A percentile compares a stretch with the other conserved stretches of the same genome.
Conservation (phyloP, 1,284 basidiomycete genomes). For the Neonothopanus nambi region DNA sequence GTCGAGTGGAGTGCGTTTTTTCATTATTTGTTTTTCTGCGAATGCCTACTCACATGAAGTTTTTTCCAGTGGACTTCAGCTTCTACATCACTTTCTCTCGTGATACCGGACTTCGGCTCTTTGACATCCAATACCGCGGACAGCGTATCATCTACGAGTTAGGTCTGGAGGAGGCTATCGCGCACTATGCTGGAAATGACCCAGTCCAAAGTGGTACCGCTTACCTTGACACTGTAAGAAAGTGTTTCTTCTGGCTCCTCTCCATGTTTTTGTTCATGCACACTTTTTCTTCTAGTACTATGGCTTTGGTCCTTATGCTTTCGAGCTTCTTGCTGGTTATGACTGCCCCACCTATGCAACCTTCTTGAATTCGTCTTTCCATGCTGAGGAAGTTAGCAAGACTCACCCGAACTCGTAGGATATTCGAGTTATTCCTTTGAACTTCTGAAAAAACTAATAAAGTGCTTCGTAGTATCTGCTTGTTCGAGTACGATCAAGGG, state of each 20-base stretch:
- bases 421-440: neutral
- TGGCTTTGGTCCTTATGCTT: slow-evolving; percentile 18
- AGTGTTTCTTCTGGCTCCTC: slow-evolving; percentile 13
- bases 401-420: slow-evolving; percentile 20
- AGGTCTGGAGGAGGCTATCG: slow-evolving; percentile 50
- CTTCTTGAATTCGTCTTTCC: slow-evolving; percentile 22
- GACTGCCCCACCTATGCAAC: slow-evolving; percentile 22
- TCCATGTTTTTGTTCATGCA: neutral
- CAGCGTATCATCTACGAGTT: slow-evolving; percentile 23
- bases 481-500: slow-evolving; percentile 23
- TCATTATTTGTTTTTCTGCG: neutral
- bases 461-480: slow-evolving; percentile 17
- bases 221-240: slow-evolving; percentile 49
- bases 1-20: slow-evolving; percentile 10
- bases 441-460: neutral
- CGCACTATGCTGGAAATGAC: slow-evolving; percentile 67
- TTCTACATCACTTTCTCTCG: slow-evolving; percentile 17
- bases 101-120: slow-evolving; percentile 16
- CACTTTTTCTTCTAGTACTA: neutral
- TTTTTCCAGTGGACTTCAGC: slow-evolving; percentile 19
- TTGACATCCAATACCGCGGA: slow-evolving; percentile 21
- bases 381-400: slow-evolving; percentile 19
- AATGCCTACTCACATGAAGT: neutral
- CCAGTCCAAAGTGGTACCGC: slow-evolving; percentile 64
- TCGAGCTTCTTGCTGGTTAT: slow-evolving; percentile 22